Conservation (phyloP, 2,329 filamentous ascomycete species). For the Penicillium sp. region DNA sequence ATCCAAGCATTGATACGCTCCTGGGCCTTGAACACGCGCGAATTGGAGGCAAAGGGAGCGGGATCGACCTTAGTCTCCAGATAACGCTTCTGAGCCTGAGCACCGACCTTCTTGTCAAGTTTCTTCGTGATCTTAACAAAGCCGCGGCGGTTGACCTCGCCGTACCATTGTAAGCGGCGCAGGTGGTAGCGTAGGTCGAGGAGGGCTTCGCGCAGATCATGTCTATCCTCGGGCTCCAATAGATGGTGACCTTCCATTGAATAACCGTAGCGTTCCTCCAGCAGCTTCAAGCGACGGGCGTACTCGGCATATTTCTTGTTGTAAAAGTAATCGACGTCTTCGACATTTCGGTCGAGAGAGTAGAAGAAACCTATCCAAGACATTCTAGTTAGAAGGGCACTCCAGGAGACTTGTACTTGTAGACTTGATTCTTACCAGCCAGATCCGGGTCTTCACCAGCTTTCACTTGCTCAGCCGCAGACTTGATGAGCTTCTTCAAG, state of each 20-base stretch:
- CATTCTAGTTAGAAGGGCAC: slow-evolving; percentile 21
- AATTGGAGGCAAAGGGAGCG: slow-evolving; percentile 76
- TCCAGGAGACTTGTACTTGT: slow-evolving; percentile 5
- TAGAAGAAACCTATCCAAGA: slow-evolving; percentile 79
- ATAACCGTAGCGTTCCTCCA: slow-evolving; percentile 82
- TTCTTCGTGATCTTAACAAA: slow-evolving; percentile 99
- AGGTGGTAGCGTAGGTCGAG: slow-evolving; percentile 82
- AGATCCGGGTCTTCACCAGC: slow-evolving; percentile 74
- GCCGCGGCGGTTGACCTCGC: slow-evolving; percentile 88
- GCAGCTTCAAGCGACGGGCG: slow-evolving; percentile 73
- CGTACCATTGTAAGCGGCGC: slow-evolving; percentile 94
- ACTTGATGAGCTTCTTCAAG: slow-evolving; percentile 90
- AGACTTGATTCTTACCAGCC: slow-evolving; percentile 63
- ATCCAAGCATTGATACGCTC: slow-evolving; percentile 85
- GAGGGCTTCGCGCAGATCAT: slow-evolving; percentile 84
- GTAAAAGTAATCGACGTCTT: slow-evolving; percentile 94
- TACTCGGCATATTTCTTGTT: slow-evolving; percentile 90
- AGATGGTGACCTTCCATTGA: slow-evolving; percentile 63
- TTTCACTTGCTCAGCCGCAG: slow-evolving; percentile 61
- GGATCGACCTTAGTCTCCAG: slow-evolving; percentile 86
- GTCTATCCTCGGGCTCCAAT: slow-evolving; percentile 80
- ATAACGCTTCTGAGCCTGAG: slow-evolving; percentile 76
- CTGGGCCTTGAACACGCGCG: slow-evolving; percentile 54
- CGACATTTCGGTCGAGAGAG: slow-evolving; percentile 90
- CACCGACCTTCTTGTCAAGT: slow-evolving; percentile 85